Conservation (phyloP, 495 filamentous ascomycete genomes). For the Extremus antarcticus region DNA sequence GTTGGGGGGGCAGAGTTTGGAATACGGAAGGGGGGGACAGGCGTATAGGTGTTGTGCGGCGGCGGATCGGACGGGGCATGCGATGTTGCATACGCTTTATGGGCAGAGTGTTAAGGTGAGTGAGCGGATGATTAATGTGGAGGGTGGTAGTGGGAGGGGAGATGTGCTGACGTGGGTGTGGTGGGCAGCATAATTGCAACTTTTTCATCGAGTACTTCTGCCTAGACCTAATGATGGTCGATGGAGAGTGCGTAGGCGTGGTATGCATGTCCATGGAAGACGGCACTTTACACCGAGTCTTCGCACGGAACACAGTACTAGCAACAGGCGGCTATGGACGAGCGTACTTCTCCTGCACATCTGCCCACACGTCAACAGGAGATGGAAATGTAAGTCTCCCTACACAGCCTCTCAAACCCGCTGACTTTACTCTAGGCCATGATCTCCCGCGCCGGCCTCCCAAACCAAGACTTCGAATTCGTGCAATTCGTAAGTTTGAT, state of each 20-base stretch:
- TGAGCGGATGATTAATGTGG: not conserved
- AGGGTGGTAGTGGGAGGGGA: not conserved
- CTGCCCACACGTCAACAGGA: slow-evolving; percentile 94
- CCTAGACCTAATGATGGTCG: slow-evolving; percentile 90
- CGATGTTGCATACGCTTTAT: slow-evolving; percentile 93
- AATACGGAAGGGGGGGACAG: slow-evolving; percentile 91
- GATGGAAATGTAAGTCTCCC: slow-evolving; percentile 86
- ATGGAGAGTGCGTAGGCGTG: slow-evolving; percentile 90
- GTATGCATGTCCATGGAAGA: slow-evolving; percentile 97
- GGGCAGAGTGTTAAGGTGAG: slow-evolving; percentile 66
- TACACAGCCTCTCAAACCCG: slow-evolving; percentile 21
- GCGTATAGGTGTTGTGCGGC: slow-evolving; percentile 93
- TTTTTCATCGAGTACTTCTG: slow-evolving; percentile 99
- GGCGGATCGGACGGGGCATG: slow-evolving; percentile 91
- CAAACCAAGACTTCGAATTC: slow-evolving; percentile 98
- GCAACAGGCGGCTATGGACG: slow-evolving; percentile 95
- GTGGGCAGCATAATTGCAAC: slow-evolving; percentile 77
- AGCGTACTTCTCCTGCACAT: slow-evolving; percentile 95
- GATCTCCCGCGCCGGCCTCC: slow-evolving; percentile 91
- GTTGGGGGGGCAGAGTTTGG: slow-evolving; percentile 92
- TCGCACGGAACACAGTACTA: slow-evolving; percentile 88
- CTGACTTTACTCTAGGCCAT: slow-evolving; percentile 88
- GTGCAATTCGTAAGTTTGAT: too few relatives aligned
- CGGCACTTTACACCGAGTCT: slow-evolving; percentile 90
- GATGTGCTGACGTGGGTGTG: not conserved